A percentile compares a stretch with the other conserved stretches of the same genome.
These are phyloP conservation scores for Juglanconis oblonga DNA, from an alignment of 2,329 filamentous ascomycete species.

Conservation along the genomic window DNA sequence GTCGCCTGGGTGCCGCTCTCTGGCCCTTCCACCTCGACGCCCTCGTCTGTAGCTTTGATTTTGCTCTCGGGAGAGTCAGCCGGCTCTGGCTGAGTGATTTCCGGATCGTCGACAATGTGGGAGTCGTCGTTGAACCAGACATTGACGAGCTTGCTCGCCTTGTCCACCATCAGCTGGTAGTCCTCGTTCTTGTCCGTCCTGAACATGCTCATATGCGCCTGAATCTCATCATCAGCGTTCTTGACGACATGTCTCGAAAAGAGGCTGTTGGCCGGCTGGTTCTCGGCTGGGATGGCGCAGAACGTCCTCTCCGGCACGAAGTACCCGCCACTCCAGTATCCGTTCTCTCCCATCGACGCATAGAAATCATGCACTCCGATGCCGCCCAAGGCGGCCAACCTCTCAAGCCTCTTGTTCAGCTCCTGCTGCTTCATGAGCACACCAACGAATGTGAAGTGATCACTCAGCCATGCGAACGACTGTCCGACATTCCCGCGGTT, in stretches of 20 bases:
- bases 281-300: conserved; percentile 60
- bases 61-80: conserved; percentile 24
- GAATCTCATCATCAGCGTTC: conserved; percentile 65
- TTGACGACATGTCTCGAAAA: conserved; percentile 60
- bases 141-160: conserved; percentile 54
- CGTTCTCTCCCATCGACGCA: conserved; percentile 70
- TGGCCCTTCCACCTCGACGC: conserved; percentile 16
- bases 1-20: conserved; percentile 15
- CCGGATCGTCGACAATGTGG: conserved; percentile 41
- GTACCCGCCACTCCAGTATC: conserved; percentile 58
- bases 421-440: conserved; percentile 73
- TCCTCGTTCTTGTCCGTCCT: conserved; percentile 57
- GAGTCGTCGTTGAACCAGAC: conserved; percentile 53
- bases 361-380: conserved; percentile 75
- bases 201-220: conserved; percentile 69
- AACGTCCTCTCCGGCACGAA: conserved; percentile 72
- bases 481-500: conserved; percentile 59
- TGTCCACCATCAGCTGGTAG: conserved; percentile 61
- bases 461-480: conserved; percentile 74
- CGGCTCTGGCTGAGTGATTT: conserved; percentile 23
- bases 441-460: conserved; percentile 83
- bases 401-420: conserved; percentile 63
- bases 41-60: conserved; percentile 24
- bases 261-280: conserved; percentile 37
- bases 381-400: conserved; percentile 57